Conservation (phyloP, 306 rosid species). For the Dryas drummondii region DNA sequence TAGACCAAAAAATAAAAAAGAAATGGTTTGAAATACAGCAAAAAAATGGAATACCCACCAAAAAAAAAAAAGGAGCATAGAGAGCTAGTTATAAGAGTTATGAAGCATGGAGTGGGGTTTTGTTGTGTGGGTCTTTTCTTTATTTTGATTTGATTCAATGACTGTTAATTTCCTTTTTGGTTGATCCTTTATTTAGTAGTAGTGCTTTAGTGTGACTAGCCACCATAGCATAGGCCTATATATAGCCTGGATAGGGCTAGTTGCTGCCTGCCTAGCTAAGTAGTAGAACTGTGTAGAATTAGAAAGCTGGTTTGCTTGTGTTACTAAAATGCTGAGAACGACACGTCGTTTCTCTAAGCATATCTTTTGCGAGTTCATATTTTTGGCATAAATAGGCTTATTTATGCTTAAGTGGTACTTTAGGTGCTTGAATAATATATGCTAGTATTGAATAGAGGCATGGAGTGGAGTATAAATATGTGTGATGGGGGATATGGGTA, state of each 20-base stretch:
- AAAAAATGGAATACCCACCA: no score
- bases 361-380: not conserved
- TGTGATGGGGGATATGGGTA: no score
- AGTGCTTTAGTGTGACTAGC: no score
- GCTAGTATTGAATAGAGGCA: no score
- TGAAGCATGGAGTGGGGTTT: not conserved
- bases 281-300: not conserved
- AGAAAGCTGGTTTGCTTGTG: slow-evolving; percentile 3
- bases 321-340: not conserved
- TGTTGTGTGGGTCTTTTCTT: no score
- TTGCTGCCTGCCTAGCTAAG: not conserved
- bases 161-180: not conserved
- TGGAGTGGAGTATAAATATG: no score
- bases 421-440: not conserved
- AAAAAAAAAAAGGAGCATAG: not conserved
- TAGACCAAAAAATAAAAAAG: not conserved
- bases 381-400: not conserved
- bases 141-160: no score
- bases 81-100: slow-evolving; percentile 1
- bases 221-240: no score
- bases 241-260: not conserved
- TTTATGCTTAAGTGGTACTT: not conserved
- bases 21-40: no score
- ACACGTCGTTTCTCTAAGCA: not conserved
- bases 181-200: not conserved